Evolutionary conservation across 1,284 basidiomycete species (phyloP), one percentile per base, ranked within the genome.

Genomic region (Porodaedalea pini): DNA sequence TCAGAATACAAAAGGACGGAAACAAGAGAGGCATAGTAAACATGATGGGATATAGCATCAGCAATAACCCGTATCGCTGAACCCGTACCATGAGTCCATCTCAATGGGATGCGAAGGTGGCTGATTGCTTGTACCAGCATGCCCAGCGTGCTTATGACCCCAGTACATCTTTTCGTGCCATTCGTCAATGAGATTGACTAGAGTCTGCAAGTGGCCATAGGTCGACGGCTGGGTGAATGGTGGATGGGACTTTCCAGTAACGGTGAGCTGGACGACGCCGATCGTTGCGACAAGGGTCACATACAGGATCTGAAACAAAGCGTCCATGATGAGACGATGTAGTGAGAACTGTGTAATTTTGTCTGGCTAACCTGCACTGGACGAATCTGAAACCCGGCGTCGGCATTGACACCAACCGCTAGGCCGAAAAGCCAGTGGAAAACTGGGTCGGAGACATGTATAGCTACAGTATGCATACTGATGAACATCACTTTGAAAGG

Each of bases 391-490:
- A 47, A 31, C 1, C 45, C 45, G 15, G 45, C 13, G 11, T 57
- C 55, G 13, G 61, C 61, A 25, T 54, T 52, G 13, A 60, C 37
- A 40, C 31, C 34, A 19, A 62, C 51, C 3, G 58, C 58, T 4
- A 60, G 54, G 10, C 61, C 61, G 29, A 60, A 62, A 21, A 60
- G 32, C 58, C 61, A 62, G 41, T 62, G 61, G 17, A 62, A 45
- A 15, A 57, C 7, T 7, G 61, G 58, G 11, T 62, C 57, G 6
- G 51, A 48, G 10, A 59, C 4, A 10, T 52, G 44, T 5, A 57
- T 29, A 2, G 29, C 54, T 17, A 49, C n/a, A 17, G 43, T 48
- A n/a, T 57, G 49, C 37, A 34, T 44, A 29, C 31, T 39, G 10
- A 56, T 15, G 32, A 57, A 21, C 25, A 57, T 39, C 29, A 13